Percentiles rank a stretch among this genome's conserved stretches.
These are phyloP conservation scores for Massarina eburnea DNA, from an alignment of 2,329 filamentous ascomycete genomes.

Conservation along the genomic window DNA sequence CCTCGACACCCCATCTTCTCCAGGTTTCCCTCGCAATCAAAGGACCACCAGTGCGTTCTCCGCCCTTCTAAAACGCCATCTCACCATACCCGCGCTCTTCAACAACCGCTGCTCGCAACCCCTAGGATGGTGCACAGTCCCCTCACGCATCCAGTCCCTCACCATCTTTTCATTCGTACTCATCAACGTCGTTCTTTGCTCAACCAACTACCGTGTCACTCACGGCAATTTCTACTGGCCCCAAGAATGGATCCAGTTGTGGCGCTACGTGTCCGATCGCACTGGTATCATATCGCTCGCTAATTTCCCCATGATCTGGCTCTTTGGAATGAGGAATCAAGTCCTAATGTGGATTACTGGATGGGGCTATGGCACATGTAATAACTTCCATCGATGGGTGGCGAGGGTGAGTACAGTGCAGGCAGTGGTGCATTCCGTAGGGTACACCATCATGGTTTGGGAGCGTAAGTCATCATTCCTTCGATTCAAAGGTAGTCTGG, in stretches of 20 bases:
- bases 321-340: conserved; percentile 70
- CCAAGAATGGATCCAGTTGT: conserved; percentile 40
- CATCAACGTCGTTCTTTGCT: conserved; percentile 48
- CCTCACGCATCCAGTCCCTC: conserved; percentile 51
- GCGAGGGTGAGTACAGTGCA: conserved; percentile 64
- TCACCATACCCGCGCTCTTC: conserved; percentile 50
- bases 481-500: neutral
- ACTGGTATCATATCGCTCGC: conserved; percentile 66
- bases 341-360: conserved; percentile 66
- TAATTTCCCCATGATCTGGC: conserved; percentile 65
- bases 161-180: conserved; percentile 49
- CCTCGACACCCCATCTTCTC: neutral
- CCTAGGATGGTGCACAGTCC: conserved; percentile 49
- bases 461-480: conserved; percentile 15
- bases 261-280: conserved; percentile 63
- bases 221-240: conserved; percentile 50
- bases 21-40: neutral
- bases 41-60: neutral
- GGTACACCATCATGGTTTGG: conserved; percentile 56
- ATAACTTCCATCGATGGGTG: conserved; percentile 67
- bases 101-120: conserved; percentile 45
- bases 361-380: conserved; percentile 69
- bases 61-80: conserved; percentile 29
- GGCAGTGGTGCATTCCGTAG: conserved; percentile 63
- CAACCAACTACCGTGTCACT: conserved; percentile 50